These are phyloP conservation scores for Cystobasidium slooffiae DNA, from an alignment of 1,284 basidiomycete genomes.

Conservation along the genomic window DNA sequence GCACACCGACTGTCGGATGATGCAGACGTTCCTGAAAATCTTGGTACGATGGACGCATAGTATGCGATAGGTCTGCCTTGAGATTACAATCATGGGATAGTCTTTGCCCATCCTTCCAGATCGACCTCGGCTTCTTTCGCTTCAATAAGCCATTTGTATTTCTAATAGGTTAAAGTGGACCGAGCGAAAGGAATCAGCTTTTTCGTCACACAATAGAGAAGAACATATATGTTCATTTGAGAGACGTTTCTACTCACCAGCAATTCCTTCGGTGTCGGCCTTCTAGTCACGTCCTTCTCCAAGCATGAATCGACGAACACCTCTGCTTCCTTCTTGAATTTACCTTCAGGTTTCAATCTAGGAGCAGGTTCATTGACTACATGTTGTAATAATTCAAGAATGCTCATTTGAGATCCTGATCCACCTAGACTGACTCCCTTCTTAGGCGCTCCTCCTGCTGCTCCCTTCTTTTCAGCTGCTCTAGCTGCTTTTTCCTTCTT, in stretches of 20 bases:
- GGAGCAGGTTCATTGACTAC: conserved; percentile 97
- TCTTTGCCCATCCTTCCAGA: conserved; percentile 53
- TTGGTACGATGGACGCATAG: too few species aligned
- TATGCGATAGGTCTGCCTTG: too few species aligned
- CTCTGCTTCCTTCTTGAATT: conserved; percentile 58
- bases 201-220: background rate
- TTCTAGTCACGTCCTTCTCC: conserved; percentile 69
- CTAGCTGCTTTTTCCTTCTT: conserved; percentile 43
- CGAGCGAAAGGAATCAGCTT: background rate
- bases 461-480: conserved; percentile 41
- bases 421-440: conserved; percentile 87
- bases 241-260: conserved; percentile 59
- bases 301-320: conserved; percentile 65
- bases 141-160: conserved; percentile 52
- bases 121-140: conserved; percentile 49
- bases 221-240: background rate
- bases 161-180: conserved; percentile 27
- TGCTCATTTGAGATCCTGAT: conserved; percentile 92
- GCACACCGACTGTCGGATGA: too few species aligned
- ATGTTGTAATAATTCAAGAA: conserved; percentile 93
- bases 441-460: conserved; percentile 70
- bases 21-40: too few species aligned
- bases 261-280: conserved; percentile 79
- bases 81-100: conserved; percentile 47
- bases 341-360: conserved; percentile 64